Conservation (phyloP, 2,329 filamentous ascomycete species). For the Epicoccum sorghinum region DNA sequence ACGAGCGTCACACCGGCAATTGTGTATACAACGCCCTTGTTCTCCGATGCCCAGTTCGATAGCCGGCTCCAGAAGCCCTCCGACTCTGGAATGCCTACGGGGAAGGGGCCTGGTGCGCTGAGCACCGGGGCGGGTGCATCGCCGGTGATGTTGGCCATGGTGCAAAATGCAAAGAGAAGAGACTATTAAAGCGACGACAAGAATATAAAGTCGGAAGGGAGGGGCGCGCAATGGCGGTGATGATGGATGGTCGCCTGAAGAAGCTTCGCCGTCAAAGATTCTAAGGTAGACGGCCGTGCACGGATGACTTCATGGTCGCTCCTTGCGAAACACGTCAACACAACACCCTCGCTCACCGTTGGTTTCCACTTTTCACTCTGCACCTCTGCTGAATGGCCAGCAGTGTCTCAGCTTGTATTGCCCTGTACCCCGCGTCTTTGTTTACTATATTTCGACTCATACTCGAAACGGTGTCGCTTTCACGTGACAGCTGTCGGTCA, state of each 20-base stretch:
- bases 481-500: slow-evolving; percentile 7
- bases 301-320: slow-evolving; percentile 11
- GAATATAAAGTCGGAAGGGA: slow-evolving; percentile 2
- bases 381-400: background rate
- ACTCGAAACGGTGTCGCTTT: background rate
- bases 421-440: background rate
- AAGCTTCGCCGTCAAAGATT: slow-evolving; percentile 15
- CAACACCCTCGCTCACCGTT: background rate
- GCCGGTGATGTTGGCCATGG: slow-evolving; percentile 39
- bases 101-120: slow-evolving; percentile 43
- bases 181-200: slow-evolving; percentile 15
- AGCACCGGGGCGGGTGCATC: slow-evolving; percentile 35
- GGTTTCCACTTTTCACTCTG: background rate
- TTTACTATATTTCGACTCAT: background rate
- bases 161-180: slow-evolving; percentile 10
- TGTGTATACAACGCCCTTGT: slow-evolving; percentile 95
- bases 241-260: slow-evolving; percentile 10
- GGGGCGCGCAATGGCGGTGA: slow-evolving; percentile 26
- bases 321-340: slow-evolving; percentile 17
- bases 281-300: slow-evolving; percentile 19
- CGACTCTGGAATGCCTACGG: slow-evolving; percentile 48
- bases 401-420: background rate
- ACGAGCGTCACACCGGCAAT: slow-evolving; percentile 93
- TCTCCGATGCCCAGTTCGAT: slow-evolving; percentile 89
- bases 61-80: slow-evolving; percentile 83